Evolutionary conservation across 139 green algal genomes (phyloP).

Genomic region (Haematococcus lacustris): DNA sequence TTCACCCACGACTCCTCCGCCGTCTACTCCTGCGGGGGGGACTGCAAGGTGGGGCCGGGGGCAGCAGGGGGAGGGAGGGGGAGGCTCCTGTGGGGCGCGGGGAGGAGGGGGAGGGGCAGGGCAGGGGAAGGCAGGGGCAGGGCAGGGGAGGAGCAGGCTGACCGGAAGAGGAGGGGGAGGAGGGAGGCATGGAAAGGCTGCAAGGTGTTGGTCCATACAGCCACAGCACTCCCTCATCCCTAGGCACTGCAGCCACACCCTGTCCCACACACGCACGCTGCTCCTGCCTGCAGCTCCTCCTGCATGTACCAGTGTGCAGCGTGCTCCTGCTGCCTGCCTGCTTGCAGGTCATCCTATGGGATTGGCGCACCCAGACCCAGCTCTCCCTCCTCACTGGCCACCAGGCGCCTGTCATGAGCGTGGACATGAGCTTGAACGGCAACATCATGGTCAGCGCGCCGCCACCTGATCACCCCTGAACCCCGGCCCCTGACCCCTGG

Average conservation of each 20-base stretch:
- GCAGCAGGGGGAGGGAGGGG: not conserved
- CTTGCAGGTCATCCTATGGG: conserved; percentile 29
- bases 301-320: too few species aligned
- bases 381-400: conserved; percentile 16
- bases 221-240: too few species aligned
- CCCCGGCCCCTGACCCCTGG: too few species aligned
- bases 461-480: too few species aligned
- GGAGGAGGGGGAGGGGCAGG: too few species aligned
- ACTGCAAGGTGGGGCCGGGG: conserved; percentile 25
- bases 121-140: too few species aligned
- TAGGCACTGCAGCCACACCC: too few species aligned
- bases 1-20: conserved; percentile 27
- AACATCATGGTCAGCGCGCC: conserved; percentile 20
- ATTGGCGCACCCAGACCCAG: conserved; percentile 21
- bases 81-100: too few species aligned
- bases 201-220: too few species aligned
- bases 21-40: conserved; percentile 34
- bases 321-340: too few species aligned
- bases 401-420: conserved; percentile 19
- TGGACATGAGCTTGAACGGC: conserved; percentile 36
- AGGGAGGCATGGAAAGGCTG: not conserved
- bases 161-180: not conserved
- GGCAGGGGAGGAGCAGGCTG: not conserved
- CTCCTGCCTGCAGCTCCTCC: too few species aligned
- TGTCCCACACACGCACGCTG: too few species aligned